Conservation (phyloP, 192 early-diverging fungal species). For the Gamsiella multidivaricata region DNA sequence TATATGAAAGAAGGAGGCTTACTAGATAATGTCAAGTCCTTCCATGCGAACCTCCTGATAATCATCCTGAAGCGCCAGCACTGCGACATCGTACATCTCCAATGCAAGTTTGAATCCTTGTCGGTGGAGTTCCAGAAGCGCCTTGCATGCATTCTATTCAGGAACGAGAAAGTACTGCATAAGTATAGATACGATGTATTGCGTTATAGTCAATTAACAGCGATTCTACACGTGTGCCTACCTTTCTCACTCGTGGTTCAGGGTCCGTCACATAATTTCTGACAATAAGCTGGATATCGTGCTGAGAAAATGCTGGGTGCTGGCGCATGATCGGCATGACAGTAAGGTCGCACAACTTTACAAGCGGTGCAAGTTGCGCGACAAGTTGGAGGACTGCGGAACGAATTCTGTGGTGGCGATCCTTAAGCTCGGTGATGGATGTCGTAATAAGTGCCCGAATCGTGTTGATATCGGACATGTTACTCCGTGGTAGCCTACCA, state of each 20-base stretch:
- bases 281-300: conserved; percentile 61
- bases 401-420: conserved; percentile 62
- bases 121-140: conserved; percentile 60
- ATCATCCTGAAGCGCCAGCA: conserved; percentile 74
- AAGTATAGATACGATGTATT: neutral
- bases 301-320: conserved; percentile 28
- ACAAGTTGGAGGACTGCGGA: conserved; percentile 58
- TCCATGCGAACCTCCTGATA: conserved; percentile 78
- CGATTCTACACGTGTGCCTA: conserved; percentile 10
- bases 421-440: conserved; percentile 54
- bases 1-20: no score
- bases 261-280: conserved; percentile 60
- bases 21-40: conserved; percentile 76
- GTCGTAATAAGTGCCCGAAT: conserved; percentile 46
- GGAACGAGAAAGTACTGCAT: neutral
- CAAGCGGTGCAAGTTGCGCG: conserved; percentile 52
- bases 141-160: conserved; percentile 58
- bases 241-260: conserved; percentile 65
- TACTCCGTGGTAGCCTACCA: conserved; percentile 15
- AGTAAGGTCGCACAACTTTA: conserved; percentile 12
- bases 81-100: conserved; percentile 71
- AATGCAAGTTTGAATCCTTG: conserved; percentile 59
- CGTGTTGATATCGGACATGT: conserved; percentile 32
- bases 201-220: neutral
- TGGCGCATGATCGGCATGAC: neutral